These are phyloP conservation scores for Glebionis coronaria DNA, from an alignment of 129 eudicot genomes.

Conservation along the genomic window DNA sequence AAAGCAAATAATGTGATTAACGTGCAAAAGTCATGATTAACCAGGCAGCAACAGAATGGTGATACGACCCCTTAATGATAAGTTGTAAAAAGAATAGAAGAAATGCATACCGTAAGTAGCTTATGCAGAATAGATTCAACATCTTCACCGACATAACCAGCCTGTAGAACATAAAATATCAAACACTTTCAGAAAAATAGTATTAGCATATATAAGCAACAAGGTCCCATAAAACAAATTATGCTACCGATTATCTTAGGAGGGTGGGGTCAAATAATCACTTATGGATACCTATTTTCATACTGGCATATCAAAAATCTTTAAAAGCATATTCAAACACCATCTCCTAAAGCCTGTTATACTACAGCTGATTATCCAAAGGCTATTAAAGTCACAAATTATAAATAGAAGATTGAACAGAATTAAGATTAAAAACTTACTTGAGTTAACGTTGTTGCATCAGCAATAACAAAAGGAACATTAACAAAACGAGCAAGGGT, in stretches of 20 bases:
- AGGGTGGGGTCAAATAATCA: too few relatives aligned
- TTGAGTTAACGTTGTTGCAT: slow-evolving; percentile 93
- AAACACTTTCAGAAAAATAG: slow-evolving; percentile 3
- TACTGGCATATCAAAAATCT: too few relatives aligned
- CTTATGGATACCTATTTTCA: too few relatives aligned
- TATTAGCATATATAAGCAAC: too few relatives aligned
- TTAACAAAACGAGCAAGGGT: slow-evolving; percentile 91
- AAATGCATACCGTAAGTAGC: slow-evolving; percentile 60
- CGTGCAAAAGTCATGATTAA: too few relatives aligned
- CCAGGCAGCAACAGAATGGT: too few relatives aligned
- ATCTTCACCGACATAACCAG: slow-evolving; percentile 99
- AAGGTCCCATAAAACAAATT: too few relatives aligned
- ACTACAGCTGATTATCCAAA: background rate
- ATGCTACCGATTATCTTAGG: too few relatives aligned
- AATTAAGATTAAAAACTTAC: slow-evolving; percentile 30
- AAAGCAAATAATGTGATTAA: too few relatives aligned
- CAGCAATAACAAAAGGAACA: slow-evolving; percentile 95
- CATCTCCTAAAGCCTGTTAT: too few relatives aligned
- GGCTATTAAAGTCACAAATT: background rate
- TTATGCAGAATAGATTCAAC: slow-evolving; percentile 92
- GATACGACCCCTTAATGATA: too few relatives aligned
- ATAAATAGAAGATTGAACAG: background rate
- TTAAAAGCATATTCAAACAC: background rate
- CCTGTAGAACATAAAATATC: slow-evolving; percentile 46
- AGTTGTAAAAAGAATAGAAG: too few relatives aligned